Conservation (phyloP, 169 alveolate genomes). For the Cryptosporidium bovis region DNA sequence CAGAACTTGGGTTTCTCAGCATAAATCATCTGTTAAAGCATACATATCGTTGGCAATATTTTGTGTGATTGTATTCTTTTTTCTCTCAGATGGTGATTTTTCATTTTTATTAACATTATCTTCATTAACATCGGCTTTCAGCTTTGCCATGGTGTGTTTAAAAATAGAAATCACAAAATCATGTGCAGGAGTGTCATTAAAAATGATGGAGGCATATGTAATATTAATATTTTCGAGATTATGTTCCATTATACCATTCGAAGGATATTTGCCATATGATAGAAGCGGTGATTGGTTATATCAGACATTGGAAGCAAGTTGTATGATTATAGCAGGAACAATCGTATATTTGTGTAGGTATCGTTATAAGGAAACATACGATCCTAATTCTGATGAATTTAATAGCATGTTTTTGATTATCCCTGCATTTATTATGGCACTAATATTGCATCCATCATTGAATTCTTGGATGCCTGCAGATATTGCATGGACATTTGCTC, state of each 20-base stretch:
- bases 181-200: conserved; percentile 90
- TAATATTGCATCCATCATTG: conserved; percentile 90
- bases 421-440: conserved; percentile 88
- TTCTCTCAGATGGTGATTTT: conserved; percentile 92
- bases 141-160: conserved; percentile 89
- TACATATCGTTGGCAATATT: conserved; percentile 65
- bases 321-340: conserved; percentile 84
- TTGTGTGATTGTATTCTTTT: conserved; percentile 84
- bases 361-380: conserved; percentile 86
- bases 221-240: conserved; percentile 86
- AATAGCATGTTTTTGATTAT: conserved; percentile 82
- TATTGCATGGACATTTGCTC: conserved; percentile 92
- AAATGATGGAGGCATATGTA: conserved; percentile 89
- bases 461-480: conserved; percentile 90
- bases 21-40: conserved; percentile 73
- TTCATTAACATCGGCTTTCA: conserved; percentile 87
- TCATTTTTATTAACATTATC: conserved; percentile 91
- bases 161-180: conserved; percentile 86
- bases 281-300: conserved; percentile 94
- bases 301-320: conserved; percentile 89
- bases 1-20: conserved; percentile 76
- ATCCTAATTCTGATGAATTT: conserved; percentile 84
- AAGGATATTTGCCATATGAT: conserved; percentile 93
- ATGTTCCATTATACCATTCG: conserved; percentile 90
- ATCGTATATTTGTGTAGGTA: conserved; percentile 86